Evolutionary conservation across 2,329 filamentous ascomycete genomes (phyloP).

Genomic region (Ceratocystis cacaofunesta): DNA sequence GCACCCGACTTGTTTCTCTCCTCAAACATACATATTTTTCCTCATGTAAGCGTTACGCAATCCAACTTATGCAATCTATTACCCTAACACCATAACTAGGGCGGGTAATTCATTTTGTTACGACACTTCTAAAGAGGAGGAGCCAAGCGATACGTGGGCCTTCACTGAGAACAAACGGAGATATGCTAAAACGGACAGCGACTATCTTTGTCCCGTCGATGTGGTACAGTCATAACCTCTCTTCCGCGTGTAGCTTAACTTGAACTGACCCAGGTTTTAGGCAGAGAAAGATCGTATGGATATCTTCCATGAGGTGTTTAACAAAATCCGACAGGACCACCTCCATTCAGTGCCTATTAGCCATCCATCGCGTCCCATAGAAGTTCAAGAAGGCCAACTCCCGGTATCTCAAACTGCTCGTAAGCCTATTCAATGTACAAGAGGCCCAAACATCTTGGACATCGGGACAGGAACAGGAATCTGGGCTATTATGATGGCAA

Average conservation of each 20-base stretch:
- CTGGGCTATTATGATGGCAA: slow-evolving; percentile 77
- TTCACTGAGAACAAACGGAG: slow-evolving; percentile 50
- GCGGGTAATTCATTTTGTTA: slow-evolving; percentile 7
- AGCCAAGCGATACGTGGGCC: slow-evolving; percentile 20
- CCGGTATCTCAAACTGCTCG: neutral
- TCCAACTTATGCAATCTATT: neutral
- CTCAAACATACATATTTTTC: neutral
- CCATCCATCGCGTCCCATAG: neutral
- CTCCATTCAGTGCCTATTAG: slow-evolving; percentile 14
- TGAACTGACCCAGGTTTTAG: slow-evolving; percentile 26
- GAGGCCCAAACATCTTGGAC: slow-evolving; percentile 36
- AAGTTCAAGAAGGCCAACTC: neutral
- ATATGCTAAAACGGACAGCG: slow-evolving; percentile 54
- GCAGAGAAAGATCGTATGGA: slow-evolving; percentile 65
- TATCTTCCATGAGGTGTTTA: slow-evolving; percentile 64
- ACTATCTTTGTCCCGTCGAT: slow-evolving; percentile 67
- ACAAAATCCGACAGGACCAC: slow-evolving; percentile 7
- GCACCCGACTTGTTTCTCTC: neutral
- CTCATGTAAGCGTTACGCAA: neutral
- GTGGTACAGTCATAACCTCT: slow-evolving; percentile 36
- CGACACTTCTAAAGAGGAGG: slow-evolving; percentile 8
- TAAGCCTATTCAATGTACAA: slow-evolving; percentile 11
- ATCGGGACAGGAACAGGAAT: slow-evolving; percentile 80
- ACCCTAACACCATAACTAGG: neutral
- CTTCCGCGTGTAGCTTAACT: neutral